A percentile compares a stretch with the other conserved stretches of the same genome.
Evolutionary conservation across 768 basidiomycete genomes (phyloP).

Genomic region (Trametes elegans): DNA sequence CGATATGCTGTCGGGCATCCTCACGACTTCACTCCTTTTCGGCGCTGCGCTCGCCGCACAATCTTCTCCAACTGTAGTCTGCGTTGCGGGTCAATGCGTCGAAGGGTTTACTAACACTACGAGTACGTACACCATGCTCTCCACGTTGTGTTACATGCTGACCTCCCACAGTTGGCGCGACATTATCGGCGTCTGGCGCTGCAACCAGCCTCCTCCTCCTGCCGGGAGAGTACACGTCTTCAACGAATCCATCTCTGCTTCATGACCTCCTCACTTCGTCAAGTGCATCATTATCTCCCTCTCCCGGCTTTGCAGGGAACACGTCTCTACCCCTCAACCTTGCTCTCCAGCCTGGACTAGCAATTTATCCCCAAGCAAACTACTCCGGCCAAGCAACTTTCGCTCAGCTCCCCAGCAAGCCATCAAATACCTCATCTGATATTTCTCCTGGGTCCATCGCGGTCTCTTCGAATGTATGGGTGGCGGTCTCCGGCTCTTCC

Average conservation of each 20-base stretch:
- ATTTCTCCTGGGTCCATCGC: constrained; percentile 60
- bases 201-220: constrained; percentile 60
- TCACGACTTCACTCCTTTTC: constrained; percentile 36
- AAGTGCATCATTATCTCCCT: constrained; percentile 54
- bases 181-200: constrained; percentile 53
- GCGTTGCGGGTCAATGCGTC: constrained; percentile 88
- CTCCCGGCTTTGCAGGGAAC: constrained; percentile 64
- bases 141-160: constrained; percentile 4
- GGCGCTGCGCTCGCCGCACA: constrained; percentile 44
- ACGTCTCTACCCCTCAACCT: constrained; percentile 65
- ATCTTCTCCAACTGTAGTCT: constrained; percentile 60
- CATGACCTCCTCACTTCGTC: constrained; percentile 65
- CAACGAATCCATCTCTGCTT: constrained; percentile 70
- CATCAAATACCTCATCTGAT: constrained; percentile 22
- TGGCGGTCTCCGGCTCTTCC: constrained; percentile 53
- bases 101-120: constrained; percentile 76
- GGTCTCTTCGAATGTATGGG: constrained; percentile 69
- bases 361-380: constrained; percentile 56
- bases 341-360: constrained; percentile 63
- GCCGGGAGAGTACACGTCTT: constrained; percentile 72
- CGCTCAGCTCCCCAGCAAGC: constrained; percentile 51
- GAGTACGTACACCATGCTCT: constrained; percentile 41
- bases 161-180: constrained; percentile 59
- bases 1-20: constrained; percentile 41
- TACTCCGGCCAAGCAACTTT: constrained; percentile 69